Evolutionary conservation across 805 yeast species (phyloP), one percentile per base, ranked within the genome.

Genomic region (Candida sithepensis): DNA sequence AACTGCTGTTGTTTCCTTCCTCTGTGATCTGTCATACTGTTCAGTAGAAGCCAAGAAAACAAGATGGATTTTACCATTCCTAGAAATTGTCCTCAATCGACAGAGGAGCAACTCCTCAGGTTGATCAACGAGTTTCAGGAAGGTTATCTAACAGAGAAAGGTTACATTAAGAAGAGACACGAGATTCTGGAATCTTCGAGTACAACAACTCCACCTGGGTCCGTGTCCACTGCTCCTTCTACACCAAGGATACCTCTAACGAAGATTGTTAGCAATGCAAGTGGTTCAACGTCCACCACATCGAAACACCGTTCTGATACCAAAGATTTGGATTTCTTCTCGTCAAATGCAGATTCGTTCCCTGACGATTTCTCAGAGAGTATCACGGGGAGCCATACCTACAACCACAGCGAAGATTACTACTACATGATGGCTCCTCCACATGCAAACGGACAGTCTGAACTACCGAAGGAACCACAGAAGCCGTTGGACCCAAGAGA

Each of bases 91-190:
- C 70, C 78, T 2, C 60, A 63, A 1, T 61, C 54, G 4, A 45
- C 69, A 1, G 74, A 67, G 44, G 60, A 61, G 30, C 65, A 66
- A 51, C 64, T 82, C 19, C 59, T 63, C 24, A 72, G 69, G 34
- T 67, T 82, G 24, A 69, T 71, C 13, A 58, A 66, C 9, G 88
- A 82, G 51, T 80, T 70, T 51, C 71, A 73, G 53, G 90, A 85
- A 32, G 92, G 89, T 1, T 83, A 82, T 48, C 68, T 86, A 47
- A 85, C 94, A 0, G 83, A 76, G 41, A 86, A 85, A 59, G 92
- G 94, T 2, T 86, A 82, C 60, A 69, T 72, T 39, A 83, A 78
- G 55, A 84, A 81, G 51, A 67, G 88, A 49, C 74, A 69, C 39
- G 68, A 61, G 51, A 57, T 78, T 19, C 60, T 75, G 23, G 54